These are phyloP conservation scores for Chamaecrista fasciculata DNA, from an alignment of 306 rosid species.

Conservation along the genomic window DNA sequence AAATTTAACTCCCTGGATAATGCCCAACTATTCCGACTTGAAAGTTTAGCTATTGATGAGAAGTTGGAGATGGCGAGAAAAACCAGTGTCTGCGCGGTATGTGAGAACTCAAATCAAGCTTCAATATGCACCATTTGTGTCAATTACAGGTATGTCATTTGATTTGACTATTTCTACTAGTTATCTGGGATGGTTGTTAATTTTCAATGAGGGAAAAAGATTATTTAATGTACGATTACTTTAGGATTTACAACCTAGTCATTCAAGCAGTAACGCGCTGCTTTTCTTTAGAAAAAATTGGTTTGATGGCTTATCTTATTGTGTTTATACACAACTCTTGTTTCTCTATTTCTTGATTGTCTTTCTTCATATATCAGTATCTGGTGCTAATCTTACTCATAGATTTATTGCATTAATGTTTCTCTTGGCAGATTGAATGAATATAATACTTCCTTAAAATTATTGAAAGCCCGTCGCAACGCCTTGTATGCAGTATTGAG, in stretches of 20 bases:
- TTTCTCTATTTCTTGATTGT: not conserved
- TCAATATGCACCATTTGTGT: slow-evolving; percentile 78
- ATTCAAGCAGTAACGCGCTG: slow-evolving; percentile 1
- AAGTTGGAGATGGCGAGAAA: slow-evolving; percentile 57
- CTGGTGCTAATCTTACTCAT: not conserved
- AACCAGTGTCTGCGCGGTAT: slow-evolving; percentile 62
- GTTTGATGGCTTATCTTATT: not conserved
- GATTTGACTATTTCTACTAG: not conserved
- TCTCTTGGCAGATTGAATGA: slow-evolving; percentile 58
- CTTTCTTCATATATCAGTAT: not conserved
- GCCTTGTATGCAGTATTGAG: slow-evolving; percentile 60
- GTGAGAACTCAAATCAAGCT: slow-evolving; percentile 77
- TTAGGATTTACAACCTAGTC: slow-evolving; percentile 8
- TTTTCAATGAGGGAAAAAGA: not conserved
- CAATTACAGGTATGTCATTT: slow-evolving; percentile 61
- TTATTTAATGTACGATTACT: not conserved
- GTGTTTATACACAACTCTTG: not conserved
- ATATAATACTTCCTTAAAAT: slow-evolving; percentile 49
- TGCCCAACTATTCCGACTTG: not conserved
- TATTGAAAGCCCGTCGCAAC: slow-evolving; percentile 69
- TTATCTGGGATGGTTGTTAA: not conserved
- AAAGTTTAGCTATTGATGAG: slow-evolving; percentile 6
- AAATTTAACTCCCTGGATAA: not conserved
- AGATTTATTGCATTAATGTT: not conserved
- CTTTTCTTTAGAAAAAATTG: not conserved